These are phyloP conservation scores for Hanseniaspora thailandica DNA, from an alignment of 805 yeast species.

Conservation along the genomic window DNA sequence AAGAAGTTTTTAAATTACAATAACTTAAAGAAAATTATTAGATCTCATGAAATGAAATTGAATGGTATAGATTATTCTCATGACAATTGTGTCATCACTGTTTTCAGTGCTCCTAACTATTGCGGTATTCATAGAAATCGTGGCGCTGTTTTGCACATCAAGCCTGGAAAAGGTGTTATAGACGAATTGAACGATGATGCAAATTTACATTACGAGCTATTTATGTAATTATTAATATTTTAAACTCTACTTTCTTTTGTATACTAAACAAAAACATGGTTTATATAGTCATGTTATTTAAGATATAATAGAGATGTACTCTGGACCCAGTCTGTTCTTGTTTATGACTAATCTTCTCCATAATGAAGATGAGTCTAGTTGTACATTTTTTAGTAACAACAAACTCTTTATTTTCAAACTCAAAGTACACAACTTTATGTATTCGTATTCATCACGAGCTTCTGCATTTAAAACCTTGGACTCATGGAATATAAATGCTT, in stretches of 20 bases:
- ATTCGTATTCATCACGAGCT: background rate
- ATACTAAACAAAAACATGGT: background rate
- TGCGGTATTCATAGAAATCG: slow-evolving; percentile 85
- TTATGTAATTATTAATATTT: slow-evolving; percentile 22
- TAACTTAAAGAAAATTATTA: slow-evolving; percentile 61
- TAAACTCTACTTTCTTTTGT: background rate
- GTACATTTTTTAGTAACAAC: background rate
- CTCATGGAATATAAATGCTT: slow-evolving; percentile 1
- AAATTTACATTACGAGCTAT: slow-evolving; percentile 45
- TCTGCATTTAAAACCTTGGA: background rate
- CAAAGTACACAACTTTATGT: background rate
- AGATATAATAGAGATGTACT: slow-evolving; percentile 21
- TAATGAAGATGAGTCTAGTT: background rate
- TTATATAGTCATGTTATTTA: slow-evolving; percentile 16
- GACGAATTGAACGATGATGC: slow-evolving; percentile 36
- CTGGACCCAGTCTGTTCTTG: slow-evolving; percentile 22
- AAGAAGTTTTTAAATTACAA: slow-evolving; percentile 61
- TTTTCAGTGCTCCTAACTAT: slow-evolving; percentile 96
- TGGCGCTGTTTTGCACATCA: slow-evolving; percentile 78
- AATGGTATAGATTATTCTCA: slow-evolving; percentile 84
- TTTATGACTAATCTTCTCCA: slow-evolving; percentile 21
- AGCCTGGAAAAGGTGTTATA: slow-evolving; percentile 28
- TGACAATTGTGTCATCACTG: slow-evolving; percentile 73
- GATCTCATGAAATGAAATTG: slow-evolving; percentile 94
- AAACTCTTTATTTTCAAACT: background rate